These are phyloP conservation scores for Cystofilobasidium capitatum DNA, from an alignment of 768 basidiomycete genomes.

Conservation along the genomic window DNA sequence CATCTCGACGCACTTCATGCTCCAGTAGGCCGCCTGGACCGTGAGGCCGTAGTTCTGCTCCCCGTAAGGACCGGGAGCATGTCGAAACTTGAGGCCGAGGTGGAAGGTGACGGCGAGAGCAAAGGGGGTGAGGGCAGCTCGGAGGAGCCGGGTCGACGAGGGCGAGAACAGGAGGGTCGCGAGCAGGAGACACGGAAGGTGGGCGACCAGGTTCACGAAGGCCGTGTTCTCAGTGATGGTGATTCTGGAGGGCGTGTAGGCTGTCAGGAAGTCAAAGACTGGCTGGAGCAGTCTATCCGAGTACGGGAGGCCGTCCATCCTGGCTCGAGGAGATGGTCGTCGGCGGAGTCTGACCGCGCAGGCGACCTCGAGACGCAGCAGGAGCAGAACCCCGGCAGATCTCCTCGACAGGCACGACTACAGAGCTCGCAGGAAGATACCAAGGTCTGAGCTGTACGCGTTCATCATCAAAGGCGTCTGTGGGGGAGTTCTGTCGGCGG, in stretches of 20 bases:
- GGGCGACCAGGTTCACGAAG: not conserved
- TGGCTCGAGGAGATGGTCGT: too few relatives aligned
- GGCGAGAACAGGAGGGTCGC: slow-evolving; percentile 2
- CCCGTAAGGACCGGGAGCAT: not conserved
- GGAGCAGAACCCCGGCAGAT: too few relatives aligned
- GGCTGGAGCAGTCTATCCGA: not conserved
- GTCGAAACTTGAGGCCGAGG: not conserved
- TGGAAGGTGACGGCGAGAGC: not conserved
- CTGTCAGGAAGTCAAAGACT: not conserved
- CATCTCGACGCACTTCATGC: slow-evolving; percentile 8
- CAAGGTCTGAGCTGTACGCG: too few relatives aligned
- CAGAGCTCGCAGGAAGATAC: too few relatives aligned
- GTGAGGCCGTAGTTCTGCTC: not conserved
- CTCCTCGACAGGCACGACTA: too few relatives aligned
- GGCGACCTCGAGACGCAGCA: too few relatives aligned
- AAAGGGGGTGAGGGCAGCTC: not conserved
- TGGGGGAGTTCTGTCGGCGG: too few relatives aligned
- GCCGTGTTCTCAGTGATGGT: not conserved
- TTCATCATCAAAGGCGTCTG: too few relatives aligned
- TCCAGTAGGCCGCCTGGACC: not conserved
- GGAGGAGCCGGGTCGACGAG: not conserved
- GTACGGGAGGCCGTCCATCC: not conserved
- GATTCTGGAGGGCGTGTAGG: not conserved
- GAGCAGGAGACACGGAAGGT: not conserved
- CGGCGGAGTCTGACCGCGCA: too few relatives aligned